These are phyloP conservation scores for Gigaspora rosea DNA, from an alignment of 192 early-diverging fungal genomes.

Conservation along the genomic window DNA sequence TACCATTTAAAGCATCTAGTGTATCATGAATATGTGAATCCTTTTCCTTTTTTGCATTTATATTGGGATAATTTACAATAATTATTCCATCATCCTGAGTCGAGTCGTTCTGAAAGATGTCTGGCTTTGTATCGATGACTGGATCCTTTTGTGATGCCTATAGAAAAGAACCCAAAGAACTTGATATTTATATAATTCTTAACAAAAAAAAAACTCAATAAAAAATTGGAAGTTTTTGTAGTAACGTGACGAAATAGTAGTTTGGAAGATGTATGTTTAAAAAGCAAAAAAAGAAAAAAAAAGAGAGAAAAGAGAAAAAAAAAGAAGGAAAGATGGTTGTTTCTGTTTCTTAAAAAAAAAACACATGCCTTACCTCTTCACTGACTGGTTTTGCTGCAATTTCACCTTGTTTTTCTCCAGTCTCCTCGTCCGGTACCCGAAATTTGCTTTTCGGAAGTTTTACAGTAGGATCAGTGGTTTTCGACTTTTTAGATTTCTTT, in stretches of 20 bases:
- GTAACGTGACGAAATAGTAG: too few relatives aligned
- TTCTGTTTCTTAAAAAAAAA: neutral
- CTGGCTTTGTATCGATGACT: constrained; percentile 11
- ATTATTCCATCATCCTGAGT: neutral
- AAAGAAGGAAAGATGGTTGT: neutral
- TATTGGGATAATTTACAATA: constrained; percentile 11
- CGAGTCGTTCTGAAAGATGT: constrained; percentile 24
- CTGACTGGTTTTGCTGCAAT: neutral
- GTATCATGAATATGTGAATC: neutral
- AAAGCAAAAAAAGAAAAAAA: neutral
- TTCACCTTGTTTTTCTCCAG: neutral
- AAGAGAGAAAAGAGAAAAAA: too few relatives aligned
- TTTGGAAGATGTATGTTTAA: neutral
- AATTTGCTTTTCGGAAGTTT: neutral
- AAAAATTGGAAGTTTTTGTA: too few relatives aligned
- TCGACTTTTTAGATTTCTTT: neutral
- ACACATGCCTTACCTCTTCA: neutral
- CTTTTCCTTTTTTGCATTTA: neutral
- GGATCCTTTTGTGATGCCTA: constrained; percentile 3
- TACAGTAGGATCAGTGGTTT: neutral
- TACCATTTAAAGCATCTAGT: constrained; percentile 19
- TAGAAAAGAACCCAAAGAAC: neutral
- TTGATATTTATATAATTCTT: too few relatives aligned
- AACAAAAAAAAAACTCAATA: too few relatives aligned
- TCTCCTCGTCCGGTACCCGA: neutral